Evolutionary conservation across 352 stramenopile genomes (phyloP), one percentile per base, ranked within the genome.

Genomic region (Thalassiosira ordinaria): DNA sequence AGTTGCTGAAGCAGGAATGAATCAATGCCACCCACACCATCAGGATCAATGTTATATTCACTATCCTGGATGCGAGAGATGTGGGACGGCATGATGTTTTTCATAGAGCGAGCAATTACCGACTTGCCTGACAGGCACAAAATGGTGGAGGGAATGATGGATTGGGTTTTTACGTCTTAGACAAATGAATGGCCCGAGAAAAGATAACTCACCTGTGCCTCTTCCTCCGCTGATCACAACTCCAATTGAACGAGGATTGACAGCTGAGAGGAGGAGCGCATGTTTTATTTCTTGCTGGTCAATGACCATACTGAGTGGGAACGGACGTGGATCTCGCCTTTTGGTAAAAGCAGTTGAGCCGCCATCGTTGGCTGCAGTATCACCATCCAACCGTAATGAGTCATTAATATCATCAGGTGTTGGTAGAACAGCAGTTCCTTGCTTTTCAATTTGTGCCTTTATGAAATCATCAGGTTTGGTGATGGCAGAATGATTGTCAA

Each of bases 221-320:
- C 82, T 63, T 24, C 87, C 59, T 24, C 89, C 89, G 35, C 61
- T 76, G 60, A 94, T 91, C 14, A 93, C 41, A 18, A 94, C 76
- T 59, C 89, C 87, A 57, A 84, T 82, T 49, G 91, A 88, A 26
- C 72, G 67, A 18, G 82, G 80, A 56, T 94, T 92, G n/a, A 91
- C 81, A 51, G 88, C 75, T 27, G 74, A 53, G 20, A 89, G 59
- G 13, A 89, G 59, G 14, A 87, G 68, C 14, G 79, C 87, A 11
- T 83, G 82, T 77, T 94, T 94, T 61, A 94, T 89, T 37, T 82
- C 80, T 56, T 92, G 72, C 41, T 94, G 80, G 37, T 86, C 83
- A 24, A 94, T 64, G 27, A 94, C 84, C 74, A 91, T 86, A 39
- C 53, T 79, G 49, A 94, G 78, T 22, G 89, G 89, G 66, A 86